These are phyloP conservation scores for Naganishia sp. DNA, from an alignment of 1,284 basidiomycete genomes.

Conservation along the genomic window DNA sequence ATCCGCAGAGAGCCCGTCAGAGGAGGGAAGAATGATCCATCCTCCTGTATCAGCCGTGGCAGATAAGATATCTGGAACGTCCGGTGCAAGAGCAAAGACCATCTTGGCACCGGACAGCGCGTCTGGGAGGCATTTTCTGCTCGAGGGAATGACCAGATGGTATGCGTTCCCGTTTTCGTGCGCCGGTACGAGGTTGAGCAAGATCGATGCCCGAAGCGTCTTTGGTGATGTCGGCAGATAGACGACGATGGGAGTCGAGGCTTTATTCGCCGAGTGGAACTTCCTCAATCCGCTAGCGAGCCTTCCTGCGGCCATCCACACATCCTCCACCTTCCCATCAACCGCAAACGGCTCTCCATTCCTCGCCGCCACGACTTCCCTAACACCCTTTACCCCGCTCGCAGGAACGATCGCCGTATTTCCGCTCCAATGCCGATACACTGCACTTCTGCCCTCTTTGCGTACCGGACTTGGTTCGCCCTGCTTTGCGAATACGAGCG, in stretches of 20 bases:
- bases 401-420: neutral
- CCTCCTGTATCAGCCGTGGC: neutral
- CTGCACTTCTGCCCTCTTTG: constrained; percentile 1
- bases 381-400: constrained; percentile 4
- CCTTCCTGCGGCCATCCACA: neutral
- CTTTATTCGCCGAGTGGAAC: neutral
- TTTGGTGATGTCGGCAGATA: neutral
- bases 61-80: neutral
- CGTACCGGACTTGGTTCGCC: constrained; percentile 3
- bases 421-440: constrained; percentile 15
- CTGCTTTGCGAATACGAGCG: constrained; percentile 11
- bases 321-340: constrained; percentile 5
- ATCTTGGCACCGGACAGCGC: neutral
- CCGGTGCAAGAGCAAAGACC: neutral
- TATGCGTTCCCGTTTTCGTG: neutral
- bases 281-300: neutral
- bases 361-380: constrained; percentile 6
- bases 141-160: neutral
- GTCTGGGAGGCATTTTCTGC: neutral
- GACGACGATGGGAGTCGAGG: neutral
- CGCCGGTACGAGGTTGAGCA: constrained; percentile 3
- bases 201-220: neutral
- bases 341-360: neutral
- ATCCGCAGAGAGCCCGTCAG: neutral
- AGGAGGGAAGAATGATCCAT: neutral